Percentiles rank a stretch among this genome's conserved stretches.
phyloP scores from a whole-genome alignment of 2,329 filamentous ascomycete genomes.

The Myriosclerotinia duriaeana region DNA sequence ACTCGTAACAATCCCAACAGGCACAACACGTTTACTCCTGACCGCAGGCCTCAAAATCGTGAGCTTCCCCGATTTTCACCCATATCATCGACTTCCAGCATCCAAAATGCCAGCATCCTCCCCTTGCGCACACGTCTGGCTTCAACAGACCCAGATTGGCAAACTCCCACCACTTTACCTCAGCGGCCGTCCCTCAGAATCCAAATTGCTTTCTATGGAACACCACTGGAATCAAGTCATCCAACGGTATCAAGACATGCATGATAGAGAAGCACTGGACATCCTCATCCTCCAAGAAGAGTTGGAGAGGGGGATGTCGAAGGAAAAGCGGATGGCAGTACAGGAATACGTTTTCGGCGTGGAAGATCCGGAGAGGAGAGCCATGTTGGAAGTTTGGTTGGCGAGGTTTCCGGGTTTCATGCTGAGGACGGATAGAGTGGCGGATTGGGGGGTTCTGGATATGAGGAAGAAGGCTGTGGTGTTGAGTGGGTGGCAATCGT shows the following conservation, averaged over 20 bases:
- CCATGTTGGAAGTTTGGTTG: conserved; percentile 16
- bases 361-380: conserved; percentile 8
- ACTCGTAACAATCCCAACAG: not conserved
- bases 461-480: not conserved
- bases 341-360: conserved; percentile 2
- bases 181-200: not conserved
- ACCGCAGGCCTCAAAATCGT: not conserved
- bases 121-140: not conserved
- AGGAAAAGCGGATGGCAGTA: not conserved
- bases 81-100: not conserved
- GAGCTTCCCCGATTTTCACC: not conserved
- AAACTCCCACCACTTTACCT: conserved; percentile 10
- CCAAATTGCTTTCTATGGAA: not conserved
- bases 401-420: conserved; percentile 16
- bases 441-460: not conserved
- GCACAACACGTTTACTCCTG: not conserved
- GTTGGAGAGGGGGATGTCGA: conserved; percentile 9
- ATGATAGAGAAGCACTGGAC: not conserved
- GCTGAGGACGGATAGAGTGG: conserved; percentile 13
- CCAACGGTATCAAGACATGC: not conserved
- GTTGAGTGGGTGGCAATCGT: not conserved
- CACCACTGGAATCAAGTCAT: conserved; percentile 14
- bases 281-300: conserved; percentile 15
- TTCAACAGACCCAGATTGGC: conserved; percentile 8
- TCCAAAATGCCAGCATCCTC: not conserved